Evolutionary conservation across 78 protist species (phyloP).

Genomic region (Ministeria vibrans): DNA sequence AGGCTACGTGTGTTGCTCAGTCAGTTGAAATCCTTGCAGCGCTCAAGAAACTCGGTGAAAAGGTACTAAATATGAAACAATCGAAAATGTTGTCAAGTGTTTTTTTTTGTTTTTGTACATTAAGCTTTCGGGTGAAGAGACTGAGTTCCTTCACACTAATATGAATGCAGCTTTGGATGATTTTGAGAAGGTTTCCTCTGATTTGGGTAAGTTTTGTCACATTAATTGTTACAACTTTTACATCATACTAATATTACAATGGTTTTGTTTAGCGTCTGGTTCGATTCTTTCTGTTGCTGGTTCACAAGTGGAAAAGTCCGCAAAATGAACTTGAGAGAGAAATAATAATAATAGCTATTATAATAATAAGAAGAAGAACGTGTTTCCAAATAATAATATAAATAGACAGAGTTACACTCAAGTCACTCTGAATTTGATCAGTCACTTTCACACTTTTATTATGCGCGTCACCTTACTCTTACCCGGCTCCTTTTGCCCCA

Average conservation of each 20-base stretch:
- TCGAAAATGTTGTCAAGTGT: not conserved
- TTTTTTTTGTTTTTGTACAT: not conserved
- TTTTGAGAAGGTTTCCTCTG: not conserved
- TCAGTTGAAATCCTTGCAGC: constrained; percentile 66
- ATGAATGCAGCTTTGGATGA: not conserved
- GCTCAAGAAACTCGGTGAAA: constrained; percentile 59
- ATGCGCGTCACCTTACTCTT: not conserved
- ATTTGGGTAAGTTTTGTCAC: not conserved
- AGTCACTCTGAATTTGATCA: not conserved
- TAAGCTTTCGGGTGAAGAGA: not conserved
- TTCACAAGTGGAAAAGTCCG: not conserved
- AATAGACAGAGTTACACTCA: not conserved
- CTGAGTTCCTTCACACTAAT: not conserved
- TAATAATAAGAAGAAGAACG: not conserved
- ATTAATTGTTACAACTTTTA: not conserved
- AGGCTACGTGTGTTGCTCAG: constrained; percentile 22
- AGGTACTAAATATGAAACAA: not conserved
- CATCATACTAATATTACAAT: not conserved
- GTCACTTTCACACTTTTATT: not conserved
- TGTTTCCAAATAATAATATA: not conserved
- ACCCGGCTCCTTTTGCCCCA: not conserved
- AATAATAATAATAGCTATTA: not conserved
- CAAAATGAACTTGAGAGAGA: no score
- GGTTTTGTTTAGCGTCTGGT: not conserved
- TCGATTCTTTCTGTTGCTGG: not conserved